phyloP scores from a whole-genome alignment of 1,139 yeast species.

The Debaryomycetaceae sp. region DNA sequence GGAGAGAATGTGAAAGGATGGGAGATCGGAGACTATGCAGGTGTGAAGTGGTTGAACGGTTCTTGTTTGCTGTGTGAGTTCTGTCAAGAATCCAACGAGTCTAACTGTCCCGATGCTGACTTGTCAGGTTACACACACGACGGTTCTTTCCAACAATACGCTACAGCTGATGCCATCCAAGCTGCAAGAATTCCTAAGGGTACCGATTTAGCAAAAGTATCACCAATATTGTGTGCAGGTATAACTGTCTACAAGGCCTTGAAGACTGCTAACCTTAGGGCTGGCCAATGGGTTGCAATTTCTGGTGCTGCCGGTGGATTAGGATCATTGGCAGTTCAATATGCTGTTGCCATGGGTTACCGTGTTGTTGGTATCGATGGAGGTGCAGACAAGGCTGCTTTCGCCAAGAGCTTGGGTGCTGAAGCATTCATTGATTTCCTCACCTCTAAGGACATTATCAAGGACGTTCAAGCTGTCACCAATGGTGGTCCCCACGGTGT shows the following conservation, averaged over 20 bases:
- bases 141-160: conserved; percentile 79
- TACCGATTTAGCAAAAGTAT: conserved; percentile 66
- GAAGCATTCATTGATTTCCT: conserved; percentile 67
- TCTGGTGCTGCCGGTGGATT: conserved; percentile 82
- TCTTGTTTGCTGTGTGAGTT: conserved; percentile 69
- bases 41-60: conserved; percentile 74
- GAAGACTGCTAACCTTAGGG: conserved; percentile 59
- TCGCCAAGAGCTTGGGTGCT: conserved; percentile 60
- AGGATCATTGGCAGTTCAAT: conserved; percentile 72
- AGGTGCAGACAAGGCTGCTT: conserved; percentile 62
- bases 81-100: conserved; percentile 62
- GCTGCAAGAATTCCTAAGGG: conserved; percentile 75
- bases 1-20: conserved; percentile 66
- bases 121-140: conserved; percentile 77
- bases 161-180: conserved; percentile 81
- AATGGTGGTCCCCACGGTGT: conserved; percentile 79
- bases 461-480: conserved; percentile 57
- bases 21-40: conserved; percentile 69
- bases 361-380: conserved; percentile 76
- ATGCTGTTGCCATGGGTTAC: conserved; percentile 72
- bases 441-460: conserved; percentile 52
- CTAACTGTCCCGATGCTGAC: conserved; percentile 67
- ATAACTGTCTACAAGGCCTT: conserved; percentile 76
- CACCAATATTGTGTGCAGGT: conserved; percentile 84
- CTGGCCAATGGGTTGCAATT: conserved; percentile 76